Evolutionary conservation across 2,329 filamentous ascomycete species (phyloP).

Genomic region (Sphaerulina populicola): DNA sequence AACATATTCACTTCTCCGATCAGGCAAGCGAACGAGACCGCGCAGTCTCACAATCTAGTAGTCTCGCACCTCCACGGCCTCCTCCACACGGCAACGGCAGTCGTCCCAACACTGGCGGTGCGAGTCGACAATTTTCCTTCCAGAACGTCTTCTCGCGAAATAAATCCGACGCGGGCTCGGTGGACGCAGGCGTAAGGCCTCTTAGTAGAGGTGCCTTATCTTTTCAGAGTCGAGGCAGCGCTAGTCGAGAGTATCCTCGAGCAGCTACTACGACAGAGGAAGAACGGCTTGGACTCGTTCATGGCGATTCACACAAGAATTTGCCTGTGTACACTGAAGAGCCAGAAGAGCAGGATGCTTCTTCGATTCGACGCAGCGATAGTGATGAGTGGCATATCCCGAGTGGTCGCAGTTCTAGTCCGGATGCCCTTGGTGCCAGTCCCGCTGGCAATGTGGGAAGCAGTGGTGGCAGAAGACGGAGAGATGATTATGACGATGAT

Average conservation of each 20-base stretch:
- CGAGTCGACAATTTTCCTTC: constrained; percentile 87
- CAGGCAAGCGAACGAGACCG: constrained; percentile 34
- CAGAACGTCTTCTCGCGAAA: constrained; percentile 67
- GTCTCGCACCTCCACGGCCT: constrained; percentile 46
- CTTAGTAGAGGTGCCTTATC: constrained; percentile 31
- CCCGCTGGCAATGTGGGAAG: constrained; percentile 19
- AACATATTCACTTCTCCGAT: constrained; percentile 45
- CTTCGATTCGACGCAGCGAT: constrained; percentile 5
- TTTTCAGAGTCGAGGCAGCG: constrained; percentile 26
- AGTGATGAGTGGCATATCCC: constrained; percentile 32
- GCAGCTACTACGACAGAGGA: constrained; percentile 30
- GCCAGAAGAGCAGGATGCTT: constrained; percentile 6
- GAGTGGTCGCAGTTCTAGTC: constrained; percentile 24
- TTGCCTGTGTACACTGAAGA: constrained; percentile 18
- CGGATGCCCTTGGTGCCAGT: constrained; percentile 22
- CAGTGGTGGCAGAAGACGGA: constrained; percentile 7
- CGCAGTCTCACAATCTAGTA: constrained; percentile 37
- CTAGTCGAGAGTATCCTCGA: constrained; percentile 16
- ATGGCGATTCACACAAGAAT: constrained; percentile 27
- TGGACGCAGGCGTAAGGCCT: constrained; percentile 24
- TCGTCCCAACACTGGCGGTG: constrained; percentile 22
- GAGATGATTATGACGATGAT: constrained; percentile 9
- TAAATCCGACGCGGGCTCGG: constrained; percentile 29
- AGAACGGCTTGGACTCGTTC: constrained; percentile 33
- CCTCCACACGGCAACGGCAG: constrained; percentile 44